Evolutionary conservation across 2,329 filamentous ascomycete species (phyloP).

Genomic region (Fusarium albosuccineum): DNA sequence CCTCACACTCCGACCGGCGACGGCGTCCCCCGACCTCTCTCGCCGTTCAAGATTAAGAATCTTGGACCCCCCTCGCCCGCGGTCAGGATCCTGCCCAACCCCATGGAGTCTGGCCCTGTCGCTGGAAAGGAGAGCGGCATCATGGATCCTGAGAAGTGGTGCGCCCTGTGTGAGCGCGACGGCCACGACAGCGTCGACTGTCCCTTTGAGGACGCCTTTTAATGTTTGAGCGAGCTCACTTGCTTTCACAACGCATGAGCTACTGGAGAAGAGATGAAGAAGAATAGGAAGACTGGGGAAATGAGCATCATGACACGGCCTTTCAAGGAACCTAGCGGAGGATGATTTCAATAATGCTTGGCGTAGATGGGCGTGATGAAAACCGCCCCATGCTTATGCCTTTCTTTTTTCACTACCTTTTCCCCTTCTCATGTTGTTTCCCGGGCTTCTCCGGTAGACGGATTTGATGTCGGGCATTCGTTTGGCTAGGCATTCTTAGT

Average conservation of each 20-base stretch:
- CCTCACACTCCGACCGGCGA: conserved; percentile 59
- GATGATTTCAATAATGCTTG: conserved; percentile 35
- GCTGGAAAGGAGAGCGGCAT: conserved; percentile 83
- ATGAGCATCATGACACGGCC: conserved; percentile 36
- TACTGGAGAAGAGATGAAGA: conserved; percentile 11
- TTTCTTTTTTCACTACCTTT: conserved; percentile 21
- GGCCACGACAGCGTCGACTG: conserved; percentile 97
- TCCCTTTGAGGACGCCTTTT: conserved; percentile 87
- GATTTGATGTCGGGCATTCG: conserved; percentile 40
- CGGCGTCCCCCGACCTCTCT: conserved; percentile 67
- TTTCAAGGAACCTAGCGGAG: conserved; percentile 25
- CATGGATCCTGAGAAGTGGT: conserved; percentile 92
- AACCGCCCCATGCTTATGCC: conserved; percentile 38
- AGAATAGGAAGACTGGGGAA: conserved; percentile 10
- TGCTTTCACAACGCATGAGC: conserved; percentile 23
- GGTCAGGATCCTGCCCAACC: conserved; percentile 68
- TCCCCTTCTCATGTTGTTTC: conserved; percentile 26
- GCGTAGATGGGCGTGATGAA: conserved; percentile 47
- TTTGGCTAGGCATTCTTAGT: conserved; percentile 50
- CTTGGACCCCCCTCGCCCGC: conserved; percentile 54
- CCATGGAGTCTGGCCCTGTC: conserved; percentile 75
- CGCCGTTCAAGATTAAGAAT: conserved; percentile 63
- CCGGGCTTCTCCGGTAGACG: conserved; percentile 30
- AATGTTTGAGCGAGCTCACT: conserved; percentile 37
- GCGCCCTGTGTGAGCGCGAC: conserved; percentile 94